Conservation (phyloP, 345 rosid species). For the Sisymbrium irio region DNA sequence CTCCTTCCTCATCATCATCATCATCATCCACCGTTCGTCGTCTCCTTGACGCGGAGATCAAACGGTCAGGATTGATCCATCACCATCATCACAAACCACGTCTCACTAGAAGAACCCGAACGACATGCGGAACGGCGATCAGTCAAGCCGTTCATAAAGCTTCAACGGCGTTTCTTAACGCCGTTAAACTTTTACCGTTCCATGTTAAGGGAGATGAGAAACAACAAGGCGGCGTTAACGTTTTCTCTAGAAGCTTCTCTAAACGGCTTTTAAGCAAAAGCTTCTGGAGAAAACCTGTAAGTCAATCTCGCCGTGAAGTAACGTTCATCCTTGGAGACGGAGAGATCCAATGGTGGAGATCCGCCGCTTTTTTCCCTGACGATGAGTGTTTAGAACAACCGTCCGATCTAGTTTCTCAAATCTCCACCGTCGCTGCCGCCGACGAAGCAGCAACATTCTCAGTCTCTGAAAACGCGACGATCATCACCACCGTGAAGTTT, state of each 20-base stretch:
- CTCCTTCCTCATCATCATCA: slow-evolving; percentile 45
- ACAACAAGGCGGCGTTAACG: slow-evolving; percentile 11
- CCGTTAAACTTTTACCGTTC: slow-evolving; percentile 59
- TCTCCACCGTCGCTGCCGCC: not conserved
- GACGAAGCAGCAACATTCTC: slow-evolving; percentile 15
- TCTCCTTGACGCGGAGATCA: slow-evolving; percentile 65
- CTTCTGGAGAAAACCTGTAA: slow-evolving; percentile 49
- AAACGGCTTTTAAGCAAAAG: slow-evolving; percentile 45
- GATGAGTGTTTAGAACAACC: slow-evolving; percentile 38
- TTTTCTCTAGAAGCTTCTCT: slow-evolving; percentile 49
- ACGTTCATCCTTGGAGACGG: not conserved
- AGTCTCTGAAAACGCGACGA: not conserved
- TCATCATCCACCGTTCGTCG: slow-evolving; percentile 53
- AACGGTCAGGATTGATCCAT: slow-evolving; percentile 32
- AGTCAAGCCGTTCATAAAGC: slow-evolving; percentile 60
- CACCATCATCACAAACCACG: slow-evolving; percentile 12
- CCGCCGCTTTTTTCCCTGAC: slow-evolving; percentile 43
- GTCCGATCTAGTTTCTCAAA: slow-evolving; percentile 29
- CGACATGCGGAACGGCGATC: slow-evolving; percentile 41
- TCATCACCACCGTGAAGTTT: not conserved
- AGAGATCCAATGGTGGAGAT: slow-evolving; percentile 50
- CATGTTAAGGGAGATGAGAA: slow-evolving; percentile 32
- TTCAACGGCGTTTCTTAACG: slow-evolving; percentile 54
- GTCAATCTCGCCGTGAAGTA: slow-evolving; percentile 20
- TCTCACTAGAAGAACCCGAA: slow-evolving; percentile 32